Evolutionary conservation across 768 basidiomycete genomes (phyloP), one percentile per base, ranked within the genome.

Genomic region (Leccinum boreale): DNA sequence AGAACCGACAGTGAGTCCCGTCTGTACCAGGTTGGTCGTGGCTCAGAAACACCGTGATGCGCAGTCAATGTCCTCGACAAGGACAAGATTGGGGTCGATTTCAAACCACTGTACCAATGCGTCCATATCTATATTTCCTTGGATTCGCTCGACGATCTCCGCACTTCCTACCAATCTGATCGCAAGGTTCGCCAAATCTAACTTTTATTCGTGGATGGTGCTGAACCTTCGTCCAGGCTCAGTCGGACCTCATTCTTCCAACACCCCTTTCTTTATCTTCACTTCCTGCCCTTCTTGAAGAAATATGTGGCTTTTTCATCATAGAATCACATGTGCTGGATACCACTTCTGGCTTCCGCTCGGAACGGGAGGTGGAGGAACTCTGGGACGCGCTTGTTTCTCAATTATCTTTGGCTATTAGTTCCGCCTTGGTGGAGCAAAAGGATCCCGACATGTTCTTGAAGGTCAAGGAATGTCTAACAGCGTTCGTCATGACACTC

Each of bases 231-330:
- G 45, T 35, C 5, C 63, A 97, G 96, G 93, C 94, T 0, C 97
- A 99, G 90, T 96, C 97, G 2, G 90, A 91, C 62, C 83, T 99
- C 9, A 97, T 98, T 70, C 83, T 99, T 28, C 94, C 91, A 1
- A 77, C 78, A 26, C 87, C 87, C 0, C 77, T 92, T 21, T 82
- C 85, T 29, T 65, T 93, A 33, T 69, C 79, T 2, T 81, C 87
- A 3, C 81, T 98, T 5, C 79, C 87, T 1, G 70, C 82, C n/a
- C 77, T 98, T 21, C 89, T 92, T 24, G 90, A 96, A 70, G 93
- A 98, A 73, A 91, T 98, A 61, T 89, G 94, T 36, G 97, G 97
- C 0, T 99, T 97, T 74, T 99, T 98, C 75, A 94, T 99, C 57
- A 87, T 98, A 62, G 97, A 99, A 74, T 87, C 85, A 1, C 88